Evolutionary conservation across 768 basidiomycete species (phyloP).

Genomic region (Termitomyces titanicus): DNA sequence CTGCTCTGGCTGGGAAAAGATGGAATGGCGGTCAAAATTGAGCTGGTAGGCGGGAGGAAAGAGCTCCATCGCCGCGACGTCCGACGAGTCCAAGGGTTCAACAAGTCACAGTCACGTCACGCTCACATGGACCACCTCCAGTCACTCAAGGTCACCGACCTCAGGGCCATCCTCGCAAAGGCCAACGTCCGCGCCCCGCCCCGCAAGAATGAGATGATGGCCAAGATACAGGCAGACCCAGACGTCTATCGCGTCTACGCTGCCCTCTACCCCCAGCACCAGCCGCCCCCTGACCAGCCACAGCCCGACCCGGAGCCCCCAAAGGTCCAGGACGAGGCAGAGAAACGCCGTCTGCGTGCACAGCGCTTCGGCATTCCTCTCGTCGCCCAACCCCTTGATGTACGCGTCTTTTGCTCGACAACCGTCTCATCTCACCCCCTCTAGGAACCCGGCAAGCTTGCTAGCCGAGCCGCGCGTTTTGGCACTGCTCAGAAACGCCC

Average conservation of each 20-base stretch:
- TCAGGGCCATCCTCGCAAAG: conserved; percentile 55
- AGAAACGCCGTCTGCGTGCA: conserved; percentile 58
- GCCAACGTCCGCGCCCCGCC: conserved; percentile 46
- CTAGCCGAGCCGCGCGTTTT: conserved; percentile 55
- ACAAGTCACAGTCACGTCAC: conserved; percentile 19
- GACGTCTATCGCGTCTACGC: conserved; percentile 42
- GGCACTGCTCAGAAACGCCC: conserved; percentile 34
- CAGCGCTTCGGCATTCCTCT: conserved; percentile 70
- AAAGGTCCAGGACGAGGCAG: conserved; percentile 35
- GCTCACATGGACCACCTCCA: conserved; percentile 36
- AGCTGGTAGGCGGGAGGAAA: conserved; percentile 56
- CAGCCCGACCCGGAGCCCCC: neutral
- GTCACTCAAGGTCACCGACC: conserved; percentile 69
- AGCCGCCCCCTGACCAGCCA: conserved; percentile 13
- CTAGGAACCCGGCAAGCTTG: conserved; percentile 48
- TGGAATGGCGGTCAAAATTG: conserved; percentile 25
- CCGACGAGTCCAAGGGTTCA: conserved; percentile 46
- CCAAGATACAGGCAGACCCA: conserved; percentile 52
- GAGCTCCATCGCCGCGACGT: conserved; percentile 49
- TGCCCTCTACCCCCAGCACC: conserved; percentile 20
- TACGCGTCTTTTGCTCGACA: neutral
- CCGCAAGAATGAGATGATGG: conserved; percentile 66
- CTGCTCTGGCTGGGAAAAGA: conserved; percentile 19
- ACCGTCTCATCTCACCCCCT: neutral
- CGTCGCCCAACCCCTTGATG: conserved; percentile 29